Evolutionary conservation across 75 land plant species (phyloP), one percentile per base, ranked within the genome.

Genomic region (Adiantum capillusveneris): DNA sequence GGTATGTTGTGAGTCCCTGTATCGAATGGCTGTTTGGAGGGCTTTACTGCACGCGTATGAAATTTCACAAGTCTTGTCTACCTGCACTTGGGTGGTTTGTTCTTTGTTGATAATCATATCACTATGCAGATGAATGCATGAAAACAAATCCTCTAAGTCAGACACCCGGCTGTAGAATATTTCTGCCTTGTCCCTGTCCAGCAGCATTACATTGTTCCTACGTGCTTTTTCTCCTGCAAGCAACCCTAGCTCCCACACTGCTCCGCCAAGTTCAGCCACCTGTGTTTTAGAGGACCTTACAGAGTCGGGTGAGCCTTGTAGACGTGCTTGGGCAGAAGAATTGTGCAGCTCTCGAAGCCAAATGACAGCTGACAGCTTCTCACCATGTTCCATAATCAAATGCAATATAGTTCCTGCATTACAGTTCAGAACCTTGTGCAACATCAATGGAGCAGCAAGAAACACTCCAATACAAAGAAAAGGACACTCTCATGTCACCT

Each of bases 171-270:
- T 95, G 55, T 85, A 95, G 57, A 95, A 95, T 25, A 95, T 88
- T 74, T 95, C 99, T 58, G 82, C 82, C 77, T 86, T 90, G 36
- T 95, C 99, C 52, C 96, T 75, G 62, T 95, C 99, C 88, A 95
- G 84, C 29, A 95, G 80, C 71, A 90, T 82, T 53, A 95, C 88
- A 72, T 81, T 86, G 59, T 87, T 84, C 52, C 88, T 73, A 6
- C 97, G 85, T 12, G 91, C 88, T 72, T 81, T 84, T 58, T 95
- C 97, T 30, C 99, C 99, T 70, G 83, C 84, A 56, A 86, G 58
- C 44, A 86, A 97, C 36, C 90, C 79, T 22, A 88, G 74, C 55
- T 84, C 84, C 99, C 99, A 95, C 52, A 95, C 71, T 59, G 92
- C 72, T 29, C 99, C 97, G 75, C 75, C 65, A 0, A 45, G 25